These are phyloP conservation scores for Sporothrix pseudoabietina DNA, from an alignment of 2,329 filamentous ascomycete genomes.

Conservation along the genomic window DNA sequence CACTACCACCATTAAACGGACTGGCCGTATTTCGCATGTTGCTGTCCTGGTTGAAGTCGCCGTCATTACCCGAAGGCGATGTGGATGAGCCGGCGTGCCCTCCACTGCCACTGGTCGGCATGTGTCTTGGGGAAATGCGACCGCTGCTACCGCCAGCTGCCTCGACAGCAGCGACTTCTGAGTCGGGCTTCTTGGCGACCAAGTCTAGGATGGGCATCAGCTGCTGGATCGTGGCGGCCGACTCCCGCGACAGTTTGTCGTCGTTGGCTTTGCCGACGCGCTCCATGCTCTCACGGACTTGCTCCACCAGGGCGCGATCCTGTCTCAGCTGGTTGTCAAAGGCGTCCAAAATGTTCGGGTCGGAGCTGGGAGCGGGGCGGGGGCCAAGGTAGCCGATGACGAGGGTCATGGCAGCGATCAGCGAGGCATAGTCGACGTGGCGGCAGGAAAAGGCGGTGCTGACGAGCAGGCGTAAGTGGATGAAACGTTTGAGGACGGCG, in stretches of 20 bases:
- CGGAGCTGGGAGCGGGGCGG: conserved; percentile 19
- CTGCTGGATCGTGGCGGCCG: conserved; percentile 48
- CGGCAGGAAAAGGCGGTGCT: conserved; percentile 48
- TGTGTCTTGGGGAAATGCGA: background rate
- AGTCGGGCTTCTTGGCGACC: conserved; percentile 28
- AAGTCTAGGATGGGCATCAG: conserved; percentile 48
- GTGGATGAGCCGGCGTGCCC: background rate
- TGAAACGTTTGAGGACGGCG: conserved; percentile 52
- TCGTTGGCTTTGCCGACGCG: conserved; percentile 45
- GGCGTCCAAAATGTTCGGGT: conserved; percentile 25
- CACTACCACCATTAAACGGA: background rate
- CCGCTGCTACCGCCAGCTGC: background rate
- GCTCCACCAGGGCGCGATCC: conserved; percentile 46
- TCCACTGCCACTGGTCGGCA: background rate
- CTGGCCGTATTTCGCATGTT: background rate
- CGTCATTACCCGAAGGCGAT: background rate
- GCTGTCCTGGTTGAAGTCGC: background rate
- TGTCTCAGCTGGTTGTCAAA: conserved; percentile 38
- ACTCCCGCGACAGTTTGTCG: conserved; percentile 48
- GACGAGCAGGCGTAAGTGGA: conserved; percentile 49
- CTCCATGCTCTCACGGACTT: conserved; percentile 44
- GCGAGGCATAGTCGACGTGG: conserved; percentile 55
- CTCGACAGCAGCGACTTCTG: conserved; percentile 23
- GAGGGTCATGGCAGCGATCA: conserved; percentile 55
- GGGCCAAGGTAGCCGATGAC: conserved; percentile 54